Conservation (phyloP, 2,329 filamentous ascomycete species). For the Colletotrichum camelliae region DNA sequence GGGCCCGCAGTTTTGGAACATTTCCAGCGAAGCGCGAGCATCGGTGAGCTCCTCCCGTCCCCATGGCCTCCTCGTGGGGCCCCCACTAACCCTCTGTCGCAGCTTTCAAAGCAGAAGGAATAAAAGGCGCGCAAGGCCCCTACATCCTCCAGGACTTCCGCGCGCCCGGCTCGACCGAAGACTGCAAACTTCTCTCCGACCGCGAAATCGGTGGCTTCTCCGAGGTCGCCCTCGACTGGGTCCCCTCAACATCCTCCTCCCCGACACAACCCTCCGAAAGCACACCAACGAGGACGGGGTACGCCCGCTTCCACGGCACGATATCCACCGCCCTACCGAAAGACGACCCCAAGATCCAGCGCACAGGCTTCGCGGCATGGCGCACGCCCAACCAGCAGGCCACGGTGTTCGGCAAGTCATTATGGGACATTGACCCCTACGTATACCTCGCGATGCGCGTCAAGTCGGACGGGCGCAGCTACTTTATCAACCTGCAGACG, state of each 20-base stretch:
- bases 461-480: conserved; percentile 88
- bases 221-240: conserved; percentile 72
- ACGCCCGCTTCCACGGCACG: conserved; percentile 83
- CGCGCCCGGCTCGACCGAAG: conserved; percentile 46
- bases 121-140: conserved; percentile 68
- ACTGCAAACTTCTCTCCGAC: conserved; percentile 84
- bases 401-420: conserved; percentile 83
- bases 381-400: conserved; percentile 77
- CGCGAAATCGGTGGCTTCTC: conserved; percentile 87
- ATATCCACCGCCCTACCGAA: conserved; percentile 87
- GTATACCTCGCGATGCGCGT: conserved; percentile 85
- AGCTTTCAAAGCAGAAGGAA: conserved; percentile 74
- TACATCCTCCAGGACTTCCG: conserved; percentile 71
- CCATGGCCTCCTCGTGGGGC: background rate
- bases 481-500: conserved; percentile 95
- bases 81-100: background rate
- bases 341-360: conserved; percentile 74
- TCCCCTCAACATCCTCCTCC: conserved; percentile 35
- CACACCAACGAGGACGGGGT: conserved; percentile 37
- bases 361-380: conserved; percentile 89
- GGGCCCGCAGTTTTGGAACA: conserved; percentile 64
- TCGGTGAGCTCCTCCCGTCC: conserved; percentile 46
- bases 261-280: conserved; percentile 15
- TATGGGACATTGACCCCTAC: conserved; percentile 93
- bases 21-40: conserved; percentile 59